Conservation (phyloP, 768 basidiomycete genomes). For the Tephrocybe sp. region DNA sequence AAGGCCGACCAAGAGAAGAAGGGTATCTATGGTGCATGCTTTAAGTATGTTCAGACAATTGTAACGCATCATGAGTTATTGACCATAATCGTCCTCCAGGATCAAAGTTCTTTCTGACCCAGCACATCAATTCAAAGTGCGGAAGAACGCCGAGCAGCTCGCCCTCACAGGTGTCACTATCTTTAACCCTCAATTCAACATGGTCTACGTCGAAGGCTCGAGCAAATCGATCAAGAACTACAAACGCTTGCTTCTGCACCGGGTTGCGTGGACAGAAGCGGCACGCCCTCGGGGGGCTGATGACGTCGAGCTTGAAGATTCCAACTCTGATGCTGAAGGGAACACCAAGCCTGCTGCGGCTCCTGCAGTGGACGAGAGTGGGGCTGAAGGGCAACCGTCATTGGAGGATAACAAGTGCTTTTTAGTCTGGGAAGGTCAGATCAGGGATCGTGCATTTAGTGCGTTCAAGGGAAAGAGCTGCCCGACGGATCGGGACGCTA, state of each 20-base stretch:
- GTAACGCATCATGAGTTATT: not conserved
- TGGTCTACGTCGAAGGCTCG: conserved; percentile 94
- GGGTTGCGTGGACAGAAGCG: conserved; percentile 93
- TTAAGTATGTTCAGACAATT: conserved; percentile 80
- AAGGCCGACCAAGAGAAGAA: conserved; percentile 87
- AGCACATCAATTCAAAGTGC: conserved; percentile 93
- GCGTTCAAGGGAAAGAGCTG: conserved; percentile 80
- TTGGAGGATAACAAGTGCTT: conserved; percentile 88
- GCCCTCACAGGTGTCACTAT: conserved; percentile 87
- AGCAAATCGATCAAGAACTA: conserved; percentile 84
- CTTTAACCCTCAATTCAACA: conserved; percentile 84
- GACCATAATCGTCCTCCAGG: conserved; percentile 35
- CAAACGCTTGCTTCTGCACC: conserved; percentile 80
- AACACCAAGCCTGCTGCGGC: conserved; percentile 30
- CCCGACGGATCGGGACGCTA: conserved; percentile 82
- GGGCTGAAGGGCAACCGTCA: conserved; percentile 39
- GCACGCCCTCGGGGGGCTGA: conserved; percentile 76
- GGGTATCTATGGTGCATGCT: conserved; percentile 80
- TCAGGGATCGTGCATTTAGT: conserved; percentile 81
- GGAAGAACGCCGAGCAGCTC: conserved; percentile 93
- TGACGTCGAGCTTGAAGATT: conserved; percentile 66
- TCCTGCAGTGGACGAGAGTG: conserved; percentile 18
- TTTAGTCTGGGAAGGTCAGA: conserved; percentile 89
- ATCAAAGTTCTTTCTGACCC: conserved; percentile 89
- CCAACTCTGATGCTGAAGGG: conserved; percentile 41